Evolutionary conservation across 495 filamentous ascomycete species (phyloP), one percentile per base, ranked within the genome.

Genomic region (Rostrohypoxylon terebratum): DNA sequence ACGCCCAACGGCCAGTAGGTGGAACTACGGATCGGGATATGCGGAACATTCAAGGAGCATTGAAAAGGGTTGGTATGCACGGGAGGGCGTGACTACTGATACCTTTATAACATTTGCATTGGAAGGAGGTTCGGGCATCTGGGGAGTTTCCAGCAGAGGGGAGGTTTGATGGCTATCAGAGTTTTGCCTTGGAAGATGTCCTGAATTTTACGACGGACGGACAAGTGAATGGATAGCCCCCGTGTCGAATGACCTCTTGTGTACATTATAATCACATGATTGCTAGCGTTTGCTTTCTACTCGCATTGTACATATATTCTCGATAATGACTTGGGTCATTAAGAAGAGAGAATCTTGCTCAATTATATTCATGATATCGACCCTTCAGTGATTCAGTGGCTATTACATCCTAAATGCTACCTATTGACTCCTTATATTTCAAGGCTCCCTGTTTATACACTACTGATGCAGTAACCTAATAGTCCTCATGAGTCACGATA

Each of bases 71-170:
- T 54, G 42, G 50, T 28, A 28, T 59, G 63, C 21, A 53, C 42
- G 16, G 44, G 42, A 13, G 21, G 21, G 45, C 48, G 8, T 9
- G 14, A 58, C 57, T 28, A 63, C 47, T n/a, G 42, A n/a, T 54
- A 63, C 28, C 28, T 28, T 28, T 62, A 68, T 66, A 68, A 33
- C 31, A 13, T 38, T 71, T 59, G 59, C 63, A 64, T 63, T 28
- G 28, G 53, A 45, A 28, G 18, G 38, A 20, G 14, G 28, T 54
- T 60, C 36, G 40, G 38, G 50, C 57, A 42, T 34, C 14, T 14
- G 42, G 14, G 23, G 23, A 31, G 20, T 6, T 34, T 63, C 13
- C n/a, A 21, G 51, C 63, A 58, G 48, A 28, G 23, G 38, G 18
- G 55, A 59, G 58, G 23, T 62, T 38, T 60, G 40, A 59, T 16